Percentiles rank a stretch among this genome's conserved stretches.
Conservation (phyloP, 192 early-diverging fungal genomes). For the Martensiomyces pterosporus region DNA sequence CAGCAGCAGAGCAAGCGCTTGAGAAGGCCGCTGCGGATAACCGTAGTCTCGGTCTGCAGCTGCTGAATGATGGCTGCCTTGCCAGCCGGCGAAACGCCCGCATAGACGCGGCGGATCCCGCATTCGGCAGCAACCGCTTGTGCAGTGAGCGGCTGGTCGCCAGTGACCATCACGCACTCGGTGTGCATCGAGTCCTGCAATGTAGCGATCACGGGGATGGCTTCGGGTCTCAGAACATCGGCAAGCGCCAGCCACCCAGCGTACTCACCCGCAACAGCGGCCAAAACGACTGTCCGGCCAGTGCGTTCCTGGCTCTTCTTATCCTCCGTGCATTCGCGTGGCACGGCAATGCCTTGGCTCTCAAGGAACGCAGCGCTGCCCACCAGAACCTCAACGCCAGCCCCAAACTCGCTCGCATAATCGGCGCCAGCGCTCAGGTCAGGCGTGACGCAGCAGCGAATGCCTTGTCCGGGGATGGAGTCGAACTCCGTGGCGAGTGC, state of each 20-base stretch:
- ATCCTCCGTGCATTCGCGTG: conserved; percentile 27
- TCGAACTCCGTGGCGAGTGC: conserved; percentile 59
- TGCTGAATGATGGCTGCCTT: conserved; percentile 74
- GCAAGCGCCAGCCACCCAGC: conserved; percentile 76
- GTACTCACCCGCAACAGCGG: conserved; percentile 59
- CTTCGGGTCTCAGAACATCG: conserved; percentile 79
- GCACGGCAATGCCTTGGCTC: conserved; percentile 43
- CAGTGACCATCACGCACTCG: conserved; percentile 86
- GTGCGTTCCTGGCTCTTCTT: conserved; percentile 55
- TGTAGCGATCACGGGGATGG: conserved; percentile 62
- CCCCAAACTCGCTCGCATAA: conserved; percentile 14
- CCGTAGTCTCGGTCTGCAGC: conserved; percentile 57
- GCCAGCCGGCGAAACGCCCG: conserved; percentile 84
- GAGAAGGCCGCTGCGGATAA: conserved; percentile 6
- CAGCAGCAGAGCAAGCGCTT: conserved; percentile 1
- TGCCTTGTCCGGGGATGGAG: conserved; percentile 65
- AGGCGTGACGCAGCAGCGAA: conserved; percentile 56
- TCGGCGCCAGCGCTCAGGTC: conserved; percentile 9
- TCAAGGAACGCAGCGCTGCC: conserved; percentile 71
- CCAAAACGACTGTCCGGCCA: conserved; percentile 79
- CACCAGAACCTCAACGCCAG: conserved; percentile 54
- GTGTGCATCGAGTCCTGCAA: conserved; percentile 68
- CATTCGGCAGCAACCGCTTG: conserved; percentile 74
- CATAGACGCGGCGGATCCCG: conserved; percentile 82
- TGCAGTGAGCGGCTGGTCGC: conserved; percentile 85